These are phyloP conservation scores for Saturnispora gosingensis DNA, from an alignment of 805 yeast genomes.

Conservation along the genomic window DNA sequence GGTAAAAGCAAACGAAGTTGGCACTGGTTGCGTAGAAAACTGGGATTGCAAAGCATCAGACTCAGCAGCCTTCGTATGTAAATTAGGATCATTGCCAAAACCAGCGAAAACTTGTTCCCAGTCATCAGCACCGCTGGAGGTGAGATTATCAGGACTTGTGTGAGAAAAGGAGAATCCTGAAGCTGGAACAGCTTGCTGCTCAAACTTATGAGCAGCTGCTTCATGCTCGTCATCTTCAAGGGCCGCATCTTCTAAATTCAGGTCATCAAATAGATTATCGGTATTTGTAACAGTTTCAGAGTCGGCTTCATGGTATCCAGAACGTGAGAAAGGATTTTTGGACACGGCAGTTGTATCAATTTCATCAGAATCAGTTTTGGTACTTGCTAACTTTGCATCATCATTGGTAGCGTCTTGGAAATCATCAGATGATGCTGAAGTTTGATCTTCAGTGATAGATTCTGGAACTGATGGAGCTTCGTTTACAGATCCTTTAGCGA, in stretches of 20 bases:
- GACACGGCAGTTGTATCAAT: neutral
- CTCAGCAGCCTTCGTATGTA: conserved; percentile 15
- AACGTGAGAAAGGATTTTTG: conserved; percentile 12
- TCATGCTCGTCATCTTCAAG: conserved; percentile 13
- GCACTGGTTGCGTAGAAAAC: conserved; percentile 9
- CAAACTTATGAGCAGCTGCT: neutral
- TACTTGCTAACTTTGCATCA: conserved; percentile 7
- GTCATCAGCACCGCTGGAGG: conserved; percentile 49
- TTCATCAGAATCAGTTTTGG: conserved; percentile 7
- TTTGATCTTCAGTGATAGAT: conserved; percentile 4
- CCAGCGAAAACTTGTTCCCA: conserved; percentile 95
- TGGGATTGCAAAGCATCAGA: conserved; percentile 6
- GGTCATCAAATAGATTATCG: conserved; percentile 26
- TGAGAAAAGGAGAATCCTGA: conserved; percentile 22
- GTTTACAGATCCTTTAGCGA: neutral
- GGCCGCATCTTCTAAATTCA: conserved; percentile 29
- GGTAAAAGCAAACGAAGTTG: conserved; percentile 15
- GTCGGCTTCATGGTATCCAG: conserved; percentile 3
- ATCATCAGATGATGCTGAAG: conserved; percentile 12
- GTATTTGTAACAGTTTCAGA: conserved; percentile 13
- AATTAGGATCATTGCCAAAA: conserved; percentile 48
- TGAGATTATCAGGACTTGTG: conserved; percentile 3
- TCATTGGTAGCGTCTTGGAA: conserved; percentile 14
- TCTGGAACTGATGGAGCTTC: conserved; percentile 9
- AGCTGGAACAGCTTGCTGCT: neutral